phyloP scores from a whole-genome alignment of 169 alveolate species.

The Hepatocystis sp. region DNA sequence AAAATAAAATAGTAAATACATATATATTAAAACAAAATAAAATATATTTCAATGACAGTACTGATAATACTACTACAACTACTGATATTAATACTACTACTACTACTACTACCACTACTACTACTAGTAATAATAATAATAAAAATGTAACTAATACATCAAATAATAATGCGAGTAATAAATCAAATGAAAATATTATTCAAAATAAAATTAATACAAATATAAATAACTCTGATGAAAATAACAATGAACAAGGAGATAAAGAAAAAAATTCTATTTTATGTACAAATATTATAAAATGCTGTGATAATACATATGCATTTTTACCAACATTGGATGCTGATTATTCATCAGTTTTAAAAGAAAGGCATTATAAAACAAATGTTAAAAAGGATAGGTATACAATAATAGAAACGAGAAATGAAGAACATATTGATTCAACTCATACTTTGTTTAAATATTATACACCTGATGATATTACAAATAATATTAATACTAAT shows the following conservation, averaged over 20 bases:
- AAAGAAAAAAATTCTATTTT: constrained; percentile 65
- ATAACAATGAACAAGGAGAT: constrained; percentile 15
- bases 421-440: constrained; percentile 70
- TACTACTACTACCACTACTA: constrained; percentile 9
- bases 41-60: constrained; percentile 16
- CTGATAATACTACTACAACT: constrained; percentile 4
- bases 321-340: constrained; percentile 63
- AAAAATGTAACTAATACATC: no score
- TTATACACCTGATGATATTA: constrained; percentile 31
- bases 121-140: constrained; percentile 19
- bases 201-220: constrained; percentile 32
- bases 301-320: constrained; percentile 49
- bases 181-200: constrained; percentile 13
- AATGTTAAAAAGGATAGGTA: constrained; percentile 63
- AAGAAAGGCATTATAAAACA: constrained; percentile 67
- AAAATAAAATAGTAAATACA: constrained; percentile 52
- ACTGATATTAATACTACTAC: constrained; percentile 1
- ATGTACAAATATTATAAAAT: constrained; percentile 52
- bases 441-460: constrained; percentile 67
- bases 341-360: constrained; percentile 67
- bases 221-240: constrained; percentile 27
- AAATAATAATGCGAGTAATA: no score
- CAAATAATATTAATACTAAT: no score
- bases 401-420: constrained; percentile 72
- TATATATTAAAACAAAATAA: constrained; percentile 51